These are phyloP conservation scores for Penicillium sp. DNA, from an alignment of 2,329 filamentous ascomycete species.

Conservation along the genomic window DNA sequence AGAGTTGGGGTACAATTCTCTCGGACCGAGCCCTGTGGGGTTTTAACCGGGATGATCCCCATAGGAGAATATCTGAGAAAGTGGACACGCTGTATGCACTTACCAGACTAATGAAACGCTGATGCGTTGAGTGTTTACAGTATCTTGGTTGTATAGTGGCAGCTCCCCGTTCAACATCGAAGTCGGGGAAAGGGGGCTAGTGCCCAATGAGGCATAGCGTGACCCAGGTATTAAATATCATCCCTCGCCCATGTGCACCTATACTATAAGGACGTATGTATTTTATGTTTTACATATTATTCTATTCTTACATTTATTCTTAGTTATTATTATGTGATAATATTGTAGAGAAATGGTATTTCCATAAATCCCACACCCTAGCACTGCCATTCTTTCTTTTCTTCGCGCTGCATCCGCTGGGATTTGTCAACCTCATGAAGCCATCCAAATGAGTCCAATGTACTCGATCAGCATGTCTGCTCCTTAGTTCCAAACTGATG, in stretches of 20 bases:
- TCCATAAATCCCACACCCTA: not conserved
- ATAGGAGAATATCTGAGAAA: not conserved
- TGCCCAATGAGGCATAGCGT: conserved; percentile 1
- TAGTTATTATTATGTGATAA: too few species aligned
- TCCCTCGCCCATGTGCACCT: not conserved
- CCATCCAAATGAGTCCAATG: not conserved
- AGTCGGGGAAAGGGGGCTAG: conserved; percentile 11
- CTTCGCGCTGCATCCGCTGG: conserved; percentile 18
- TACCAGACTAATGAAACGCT: not conserved
- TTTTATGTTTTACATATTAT: too few species aligned
- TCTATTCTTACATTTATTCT: too few species aligned
- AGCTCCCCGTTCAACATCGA: not conserved
- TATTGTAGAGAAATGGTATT: not conserved
- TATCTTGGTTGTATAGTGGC: not conserved
- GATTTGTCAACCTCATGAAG: conserved; percentile 2
- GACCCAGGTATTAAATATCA: not conserved
- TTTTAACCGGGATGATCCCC: not conserved
- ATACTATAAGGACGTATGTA: not conserved
- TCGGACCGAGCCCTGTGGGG: conserved; percentile 8
- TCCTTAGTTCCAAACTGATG: not conserved
- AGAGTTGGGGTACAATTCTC: conserved; percentile 1
- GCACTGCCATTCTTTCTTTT: not conserved
- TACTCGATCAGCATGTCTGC: too few species aligned
- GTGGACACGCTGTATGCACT: not conserved
- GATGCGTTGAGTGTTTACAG: not conserved